Evolutionary conservation across 2,329 filamentous ascomycete genomes (phyloP).

Genomic region (Myriosclerotinia scirpicola): DNA sequence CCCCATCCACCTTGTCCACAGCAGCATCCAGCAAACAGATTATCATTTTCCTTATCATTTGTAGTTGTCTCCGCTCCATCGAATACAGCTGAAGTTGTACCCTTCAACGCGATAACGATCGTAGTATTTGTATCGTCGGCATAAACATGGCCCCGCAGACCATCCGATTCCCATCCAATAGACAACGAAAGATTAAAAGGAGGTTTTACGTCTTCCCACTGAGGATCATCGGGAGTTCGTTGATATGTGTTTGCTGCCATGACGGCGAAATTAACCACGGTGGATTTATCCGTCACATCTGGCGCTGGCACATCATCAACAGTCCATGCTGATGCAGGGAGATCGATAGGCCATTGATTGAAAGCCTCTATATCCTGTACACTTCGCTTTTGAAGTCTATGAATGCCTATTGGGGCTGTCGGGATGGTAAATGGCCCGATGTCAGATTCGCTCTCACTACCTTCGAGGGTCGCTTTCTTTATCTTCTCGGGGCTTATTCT

Average conservation of each 20-base stretch:
- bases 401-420: slow-evolving; percentile 19
- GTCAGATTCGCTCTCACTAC: slow-evolving; percentile 3
- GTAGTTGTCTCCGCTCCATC: slow-evolving; percentile 94
- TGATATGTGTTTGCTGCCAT: slow-evolving; percentile 90
- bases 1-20: slow-evolving; percentile 87
- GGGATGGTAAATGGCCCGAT: slow-evolving; percentile 19
- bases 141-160: slow-evolving; percentile 86
- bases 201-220: slow-evolving; percentile 77
- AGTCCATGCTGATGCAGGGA: slow-evolving; percentile 21
- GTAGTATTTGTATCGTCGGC: slow-evolving; percentile 81
- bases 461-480: slow-evolving; percentile 3
- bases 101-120: slow-evolving; percentile 86
- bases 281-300: slow-evolving; percentile 79
- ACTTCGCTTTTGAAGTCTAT: slow-evolving; percentile 18
- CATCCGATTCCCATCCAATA: slow-evolving; percentile 90
- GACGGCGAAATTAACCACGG: slow-evolving; percentile 75
- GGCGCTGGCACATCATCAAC: slow-evolving; percentile 59
- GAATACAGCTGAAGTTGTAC: slow-evolving; percentile 82
- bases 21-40: slow-evolving; percentile 94
- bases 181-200: slow-evolving; percentile 69
- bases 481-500: slow-evolving; percentile 21
- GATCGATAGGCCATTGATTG: slow-evolving; percentile 8
- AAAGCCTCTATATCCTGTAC: slow-evolving; percentile 23
- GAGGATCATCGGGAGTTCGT: slow-evolving; percentile 62
- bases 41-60: slow-evolving; percentile 95